Evolutionary conservation across 208 protist genomes (phyloP).

Genomic region (Balamuthia mandrillaris): DNA sequence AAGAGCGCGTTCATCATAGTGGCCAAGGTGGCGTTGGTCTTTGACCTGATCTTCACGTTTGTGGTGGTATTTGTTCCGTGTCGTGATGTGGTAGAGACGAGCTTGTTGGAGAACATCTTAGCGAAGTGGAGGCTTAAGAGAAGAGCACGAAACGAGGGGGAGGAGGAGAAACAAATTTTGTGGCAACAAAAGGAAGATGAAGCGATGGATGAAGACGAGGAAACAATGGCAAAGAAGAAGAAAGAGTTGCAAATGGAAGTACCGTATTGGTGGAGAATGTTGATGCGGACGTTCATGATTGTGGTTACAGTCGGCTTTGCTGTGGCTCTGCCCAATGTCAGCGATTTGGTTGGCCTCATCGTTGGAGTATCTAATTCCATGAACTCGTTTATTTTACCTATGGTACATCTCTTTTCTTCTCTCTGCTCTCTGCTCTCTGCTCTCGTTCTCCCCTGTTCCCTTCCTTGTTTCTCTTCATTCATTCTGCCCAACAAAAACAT

Average conservation of each 20-base stretch:
- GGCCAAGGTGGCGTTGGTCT: background rate
- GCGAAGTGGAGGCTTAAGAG: too few relatives aligned
- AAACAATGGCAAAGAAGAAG: too few relatives aligned
- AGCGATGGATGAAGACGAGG: background rate
- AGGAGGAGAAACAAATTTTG: too few relatives aligned
- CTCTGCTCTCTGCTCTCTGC: too few relatives aligned
- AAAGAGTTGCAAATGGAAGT: too few relatives aligned
- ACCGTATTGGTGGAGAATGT: background rate
- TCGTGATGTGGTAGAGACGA: background rate
- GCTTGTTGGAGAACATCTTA: too few relatives aligned
- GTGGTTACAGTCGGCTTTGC: background rate
- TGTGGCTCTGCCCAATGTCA: background rate
- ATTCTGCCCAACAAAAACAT: too few relatives aligned
- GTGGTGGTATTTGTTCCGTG: conserved; percentile 8
- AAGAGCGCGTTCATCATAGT: background rate
- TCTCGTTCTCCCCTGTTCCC: too few relatives aligned
- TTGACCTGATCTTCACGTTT: conserved; percentile 22
- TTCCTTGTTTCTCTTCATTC: too few relatives aligned
- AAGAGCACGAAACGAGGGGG: too few relatives aligned
- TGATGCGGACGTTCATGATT: background rate
- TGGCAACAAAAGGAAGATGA: too few relatives aligned
- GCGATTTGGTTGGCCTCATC: background rate
- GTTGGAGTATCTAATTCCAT: background rate
- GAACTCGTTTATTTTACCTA: background rate
- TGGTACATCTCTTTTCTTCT: too few relatives aligned